phyloP scores from a whole-genome alignment of 345 rosid species.

The Stellera chamaejasme region DNA sequence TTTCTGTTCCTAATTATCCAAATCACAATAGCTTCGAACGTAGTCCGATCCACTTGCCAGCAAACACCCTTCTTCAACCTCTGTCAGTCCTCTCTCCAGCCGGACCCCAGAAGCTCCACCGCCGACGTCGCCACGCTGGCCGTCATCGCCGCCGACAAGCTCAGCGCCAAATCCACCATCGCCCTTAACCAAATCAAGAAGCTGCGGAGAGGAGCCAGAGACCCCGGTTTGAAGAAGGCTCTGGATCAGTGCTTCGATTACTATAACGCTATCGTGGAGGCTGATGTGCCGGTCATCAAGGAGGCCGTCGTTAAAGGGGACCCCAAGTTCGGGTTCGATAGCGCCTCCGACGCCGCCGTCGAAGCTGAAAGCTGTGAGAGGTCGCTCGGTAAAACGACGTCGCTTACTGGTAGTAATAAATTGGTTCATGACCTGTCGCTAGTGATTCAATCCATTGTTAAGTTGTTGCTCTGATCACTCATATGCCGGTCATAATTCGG shows the following conservation, averaged over 20 bases:
- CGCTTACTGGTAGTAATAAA: constrained; percentile 19
- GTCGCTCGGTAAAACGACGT: constrained; percentile 15
- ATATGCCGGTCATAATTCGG: too few species aligned
- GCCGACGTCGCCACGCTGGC: constrained; percentile 23
- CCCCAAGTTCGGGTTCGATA: constrained; percentile 23
- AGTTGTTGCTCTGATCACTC: constrained; percentile 21
- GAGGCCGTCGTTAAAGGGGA: constrained; percentile 22
- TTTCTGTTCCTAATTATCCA: background rate
- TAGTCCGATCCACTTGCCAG: constrained; percentile 18
- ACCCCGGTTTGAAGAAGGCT: constrained; percentile 17
- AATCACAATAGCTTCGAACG: too few species aligned
- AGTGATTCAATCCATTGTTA: constrained; percentile 30
- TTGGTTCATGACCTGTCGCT: constrained; percentile 19
- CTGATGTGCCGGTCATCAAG: constrained; percentile 17
- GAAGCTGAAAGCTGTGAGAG: constrained; percentile 24
- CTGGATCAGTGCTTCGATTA: constrained; percentile 22
- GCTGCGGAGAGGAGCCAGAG: constrained; percentile 14
- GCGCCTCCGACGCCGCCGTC: constrained; percentile 14
- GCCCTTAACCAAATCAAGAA: constrained; percentile 23
- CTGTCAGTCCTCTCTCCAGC: constrained; percentile 20
- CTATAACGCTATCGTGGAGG: constrained; percentile 30
- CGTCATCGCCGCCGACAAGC: constrained; percentile 20
- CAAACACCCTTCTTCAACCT: constrained; percentile 21
- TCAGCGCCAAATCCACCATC: constrained; percentile 9
- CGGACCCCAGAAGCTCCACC: constrained; percentile 27